phyloP scores from a whole-genome alignment of 768 basidiomycete genomes.

The Leccinum sublutescens region DNA sequence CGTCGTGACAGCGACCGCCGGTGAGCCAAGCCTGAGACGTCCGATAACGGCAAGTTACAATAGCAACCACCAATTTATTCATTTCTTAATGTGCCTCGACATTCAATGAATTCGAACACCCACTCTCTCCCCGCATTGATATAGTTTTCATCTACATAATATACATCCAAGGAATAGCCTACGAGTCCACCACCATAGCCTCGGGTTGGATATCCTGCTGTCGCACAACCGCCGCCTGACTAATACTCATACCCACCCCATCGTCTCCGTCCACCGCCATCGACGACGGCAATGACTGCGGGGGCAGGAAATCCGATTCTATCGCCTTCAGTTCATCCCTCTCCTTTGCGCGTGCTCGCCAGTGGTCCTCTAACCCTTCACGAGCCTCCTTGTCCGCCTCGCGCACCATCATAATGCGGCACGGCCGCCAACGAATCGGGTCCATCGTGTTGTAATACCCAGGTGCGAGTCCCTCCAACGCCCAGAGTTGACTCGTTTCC shows the following conservation, averaged over 20 bases:
- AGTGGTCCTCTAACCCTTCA: constrained; percentile 41
- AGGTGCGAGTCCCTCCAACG: constrained; percentile 67
- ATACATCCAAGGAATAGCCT: background rate
- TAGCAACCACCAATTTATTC: constrained; percentile 16
- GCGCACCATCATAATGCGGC: constrained; percentile 54
- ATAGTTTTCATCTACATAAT: background rate
- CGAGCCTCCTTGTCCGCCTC: constrained; percentile 57
- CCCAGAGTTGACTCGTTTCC: constrained; percentile 56
- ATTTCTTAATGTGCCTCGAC: background rate
- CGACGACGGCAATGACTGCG: constrained; percentile 6
- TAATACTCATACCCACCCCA: constrained; percentile 1
- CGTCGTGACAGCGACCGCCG: constrained; percentile 9
- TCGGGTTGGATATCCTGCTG: constrained; percentile 7
- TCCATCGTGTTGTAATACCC: constrained; percentile 72
- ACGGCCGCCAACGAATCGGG: constrained; percentile 54
- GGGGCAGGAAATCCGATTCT: constrained; percentile 15
- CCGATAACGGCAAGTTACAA: constrained; percentile 25
- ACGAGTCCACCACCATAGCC: constrained; percentile 22
- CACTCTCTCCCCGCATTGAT: background rate
- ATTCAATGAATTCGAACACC: constrained; percentile 1
- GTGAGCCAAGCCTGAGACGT: background rate
- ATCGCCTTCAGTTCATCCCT: constrained; percentile 25
- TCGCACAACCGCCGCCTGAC: background rate
- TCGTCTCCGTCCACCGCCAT: constrained; percentile 2
- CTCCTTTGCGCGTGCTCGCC: constrained; percentile 29